These are phyloP conservation scores for Citrus inodora DNA, from an alignment of 345 rosid species.

Conservation along the genomic window DNA sequence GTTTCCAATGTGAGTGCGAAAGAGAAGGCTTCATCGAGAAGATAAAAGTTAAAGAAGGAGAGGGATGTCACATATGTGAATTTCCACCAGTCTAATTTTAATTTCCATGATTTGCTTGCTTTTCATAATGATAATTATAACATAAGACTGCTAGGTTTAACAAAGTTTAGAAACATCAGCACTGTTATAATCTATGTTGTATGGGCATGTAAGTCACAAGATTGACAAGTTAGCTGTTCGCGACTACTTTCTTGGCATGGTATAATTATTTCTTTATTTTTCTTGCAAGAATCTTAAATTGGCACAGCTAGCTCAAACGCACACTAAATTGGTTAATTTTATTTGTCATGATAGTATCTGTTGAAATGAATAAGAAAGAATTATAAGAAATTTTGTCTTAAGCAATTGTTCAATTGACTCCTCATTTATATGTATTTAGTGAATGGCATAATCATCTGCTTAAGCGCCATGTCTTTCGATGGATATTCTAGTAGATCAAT, in stretches of 20 bases:
- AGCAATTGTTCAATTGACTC: background rate
- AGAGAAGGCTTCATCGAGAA: conserved; percentile 86
- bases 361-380: background rate
- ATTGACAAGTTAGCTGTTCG: conserved; percentile 74
- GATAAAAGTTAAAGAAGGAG: conserved; percentile 92
- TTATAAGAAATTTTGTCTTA: too few species aligned
- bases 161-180: background rate
- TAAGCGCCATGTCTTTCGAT: background rate
- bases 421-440: background rate
- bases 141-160: conserved; percentile 36
- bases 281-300: background rate
- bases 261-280: conserved; percentile 31
- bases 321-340: background rate
- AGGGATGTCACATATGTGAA: conserved; percentile 89
- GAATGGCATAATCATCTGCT: background rate
- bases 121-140: conserved; percentile 69
- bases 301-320: background rate
- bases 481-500: background rate
- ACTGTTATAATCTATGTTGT: conserved; percentile 4
- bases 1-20: conserved; percentile 68
- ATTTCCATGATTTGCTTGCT: conserved; percentile 61
- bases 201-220: conserved; percentile 70
- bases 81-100: conserved; percentile 76
- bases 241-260: conserved; percentile 77
- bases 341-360: background rate